These are phyloP conservation scores for Amaranthus hypochondriacus DNA, from an alignment of 148 eudicot genomes.

Conservation along the genomic window DNA sequence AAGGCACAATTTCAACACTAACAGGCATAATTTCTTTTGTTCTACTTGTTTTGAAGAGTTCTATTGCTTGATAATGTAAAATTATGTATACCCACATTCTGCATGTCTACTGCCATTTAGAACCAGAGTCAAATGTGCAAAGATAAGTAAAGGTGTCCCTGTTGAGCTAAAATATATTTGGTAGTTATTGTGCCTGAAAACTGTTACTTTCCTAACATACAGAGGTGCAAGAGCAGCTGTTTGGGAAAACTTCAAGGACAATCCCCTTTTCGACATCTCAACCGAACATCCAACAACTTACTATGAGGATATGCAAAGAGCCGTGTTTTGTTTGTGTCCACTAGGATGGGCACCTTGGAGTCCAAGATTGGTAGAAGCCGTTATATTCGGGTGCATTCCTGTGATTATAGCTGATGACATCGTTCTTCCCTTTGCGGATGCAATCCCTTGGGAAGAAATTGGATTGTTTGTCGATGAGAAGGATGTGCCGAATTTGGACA, in stretches of 20 bases:
- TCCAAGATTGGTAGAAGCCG: constrained; percentile 95
- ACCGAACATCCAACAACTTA: constrained; percentile 97
- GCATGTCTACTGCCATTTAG: neutral
- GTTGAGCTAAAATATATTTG: neutral
- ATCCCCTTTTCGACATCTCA: constrained; percentile 97
- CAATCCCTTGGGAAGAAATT: constrained; percentile 98
- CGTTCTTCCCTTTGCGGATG: constrained; percentile 96
- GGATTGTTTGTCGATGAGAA: constrained; percentile 87
- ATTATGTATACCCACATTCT: too few species aligned
- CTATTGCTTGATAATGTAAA: too few species aligned
- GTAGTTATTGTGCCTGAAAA: neutral
- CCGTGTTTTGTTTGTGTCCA: constrained; percentile 89
- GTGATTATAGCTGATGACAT: constrained; percentile 96
- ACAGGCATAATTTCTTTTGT: too few species aligned
- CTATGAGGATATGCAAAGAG: constrained; percentile 98
- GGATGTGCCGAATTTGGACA: constrained; percentile 86
- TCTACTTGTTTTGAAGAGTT: neutral
- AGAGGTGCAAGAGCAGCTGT: constrained; percentile 98
- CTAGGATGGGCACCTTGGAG: constrained; percentile 99
- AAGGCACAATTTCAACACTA: too few species aligned
- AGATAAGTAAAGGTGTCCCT: neutral
- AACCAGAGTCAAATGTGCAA: neutral
- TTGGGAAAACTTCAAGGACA: constrained; percentile 98
- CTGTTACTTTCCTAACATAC: constrained; percentile 10
- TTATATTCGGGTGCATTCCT: constrained; percentile 94